Evolutionary conservation across 352 stramenopile genomes (phyloP), one percentile per base, ranked within the genome.

Genomic region (Hyaloperonospora arabidopsidis): DNA sequence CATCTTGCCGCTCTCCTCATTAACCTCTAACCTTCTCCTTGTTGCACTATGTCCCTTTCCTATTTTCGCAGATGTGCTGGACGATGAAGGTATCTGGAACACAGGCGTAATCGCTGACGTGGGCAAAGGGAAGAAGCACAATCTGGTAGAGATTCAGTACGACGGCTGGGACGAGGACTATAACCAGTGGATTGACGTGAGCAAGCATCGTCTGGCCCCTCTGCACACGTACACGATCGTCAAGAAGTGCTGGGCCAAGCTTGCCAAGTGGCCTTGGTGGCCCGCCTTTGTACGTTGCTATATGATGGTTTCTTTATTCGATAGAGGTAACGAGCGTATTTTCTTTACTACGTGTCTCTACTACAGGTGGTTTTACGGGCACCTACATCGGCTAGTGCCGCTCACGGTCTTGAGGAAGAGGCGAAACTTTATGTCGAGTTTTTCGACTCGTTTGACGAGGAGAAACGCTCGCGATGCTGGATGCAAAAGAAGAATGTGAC

Each of bases 201-300:
- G 62, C n/a, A 54, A 60, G 19, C 55, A 88, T 39, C 81, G 81
- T 18, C 63, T 91, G 18, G 81, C 81, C 46, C 81, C 81, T 28
- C 60, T 89, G 41, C 78, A 91, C 61, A 87, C 78, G 69, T 89
- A 79, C 60, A 91, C 81, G 46, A 82, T 87, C 54, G 76, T 88
- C 50, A 86, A 86, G 52, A 91, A 91, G 67, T 91, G 81, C 67
- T 91, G 81, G 81, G 81, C 78, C 43, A 91, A 91, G 63, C 76
- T 88, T 36, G 78, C 62, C 55, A 89, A 89, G 63, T 91, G 76
- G 76, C 81, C 81, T 18, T 89, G 78, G 81, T 91, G 81, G 81
- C 81, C 81, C 0, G 78, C 76, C 13, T 87, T 90, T 55, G 80
- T 85, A 62, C 44, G 71, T 75, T 14, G 15, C 18, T 19, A 5